Evolutionary conservation across 2,329 filamentous ascomycete genomes (phyloP).

Genomic region (Fonsecaea pedrosoi): DNA sequence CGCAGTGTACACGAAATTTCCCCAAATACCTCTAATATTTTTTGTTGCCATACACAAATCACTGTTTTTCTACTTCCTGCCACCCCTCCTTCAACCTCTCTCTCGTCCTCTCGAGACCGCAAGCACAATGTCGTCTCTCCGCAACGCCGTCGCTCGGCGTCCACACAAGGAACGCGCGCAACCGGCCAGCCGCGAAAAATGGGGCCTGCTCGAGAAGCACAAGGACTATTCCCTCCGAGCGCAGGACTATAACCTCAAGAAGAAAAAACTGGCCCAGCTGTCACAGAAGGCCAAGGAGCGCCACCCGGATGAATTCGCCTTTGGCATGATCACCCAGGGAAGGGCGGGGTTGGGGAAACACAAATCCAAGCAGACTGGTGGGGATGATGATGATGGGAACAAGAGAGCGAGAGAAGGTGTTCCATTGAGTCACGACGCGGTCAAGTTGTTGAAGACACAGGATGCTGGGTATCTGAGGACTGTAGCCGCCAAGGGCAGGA

Average conservation of each 20-base stretch:
- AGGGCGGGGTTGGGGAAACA: slow-evolving; percentile 53
- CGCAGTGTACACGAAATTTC: slow-evolving; percentile 6
- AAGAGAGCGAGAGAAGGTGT: slow-evolving; percentile 6
- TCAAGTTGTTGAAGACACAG: slow-evolving; percentile 70
- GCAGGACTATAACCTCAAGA: slow-evolving; percentile 68
- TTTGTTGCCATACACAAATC: slow-evolving; percentile 3
- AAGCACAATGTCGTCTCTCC: slow-evolving; percentile 62
- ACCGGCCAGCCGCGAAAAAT: slow-evolving; percentile 79
- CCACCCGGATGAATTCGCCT: slow-evolving; percentile 72
- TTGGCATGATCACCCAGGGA: slow-evolving; percentile 65
- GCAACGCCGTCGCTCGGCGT: slow-evolving; percentile 74
- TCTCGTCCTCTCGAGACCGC: slow-evolving; percentile 9
- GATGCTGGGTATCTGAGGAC: slow-evolving; percentile 68
- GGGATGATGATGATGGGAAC: slow-evolving; percentile 21
- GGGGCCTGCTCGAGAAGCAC: slow-evolving; percentile 94
- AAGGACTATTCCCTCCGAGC: slow-evolving; percentile 76
- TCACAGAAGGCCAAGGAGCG: slow-evolving; percentile 65
- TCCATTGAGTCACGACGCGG: slow-evolving; percentile 61
- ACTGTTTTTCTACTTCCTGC: background rate
- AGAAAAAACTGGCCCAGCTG: slow-evolving; percentile 64
- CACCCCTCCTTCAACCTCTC: background rate
- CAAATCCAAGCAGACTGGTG: slow-evolving; percentile 47
- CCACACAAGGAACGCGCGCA: slow-evolving; percentile 91
- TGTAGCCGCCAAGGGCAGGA: slow-evolving; percentile 63
- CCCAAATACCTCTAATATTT: background rate